phyloP scores from a whole-genome alignment of 192 early-diverging fungal species.

The Coemansia sp. region DNA sequence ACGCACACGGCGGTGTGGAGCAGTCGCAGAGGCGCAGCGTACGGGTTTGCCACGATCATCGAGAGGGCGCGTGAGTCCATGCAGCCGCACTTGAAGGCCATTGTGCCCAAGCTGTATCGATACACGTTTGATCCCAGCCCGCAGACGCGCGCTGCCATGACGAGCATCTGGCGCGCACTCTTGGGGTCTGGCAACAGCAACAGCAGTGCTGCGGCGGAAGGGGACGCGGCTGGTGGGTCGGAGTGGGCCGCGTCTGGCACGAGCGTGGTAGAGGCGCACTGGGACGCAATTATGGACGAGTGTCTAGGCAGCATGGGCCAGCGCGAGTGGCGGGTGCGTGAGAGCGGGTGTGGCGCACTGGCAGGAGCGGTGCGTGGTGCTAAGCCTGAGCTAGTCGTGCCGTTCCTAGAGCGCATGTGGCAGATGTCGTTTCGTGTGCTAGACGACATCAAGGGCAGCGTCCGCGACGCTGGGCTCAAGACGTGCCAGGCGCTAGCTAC shows the following conservation, averaged over 20 bases:
- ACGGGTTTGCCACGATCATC: conserved; percentile 85
- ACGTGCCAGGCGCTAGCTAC: conserved; percentile 80
- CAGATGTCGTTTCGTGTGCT: conserved; percentile 87
- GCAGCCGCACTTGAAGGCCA: conserved; percentile 73
- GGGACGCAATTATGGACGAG: conserved; percentile 80
- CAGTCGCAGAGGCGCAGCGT: conserved; percentile 84
- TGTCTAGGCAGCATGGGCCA: conserved; percentile 77
- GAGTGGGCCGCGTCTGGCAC: conserved; percentile 13
- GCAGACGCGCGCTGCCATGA: conserved; percentile 87
- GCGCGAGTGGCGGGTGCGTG: conserved; percentile 84
- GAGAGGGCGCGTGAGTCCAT: conserved; percentile 79
- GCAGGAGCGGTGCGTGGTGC: conserved; percentile 32
- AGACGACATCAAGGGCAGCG: conserved; percentile 95
- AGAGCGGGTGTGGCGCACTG: conserved; percentile 66
- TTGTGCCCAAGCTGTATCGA: conserved; percentile 86
- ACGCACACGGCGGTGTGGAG: conserved; percentile 93
- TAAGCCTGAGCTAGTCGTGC: conserved; percentile 34
- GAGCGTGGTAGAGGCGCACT: conserved; percentile 29
- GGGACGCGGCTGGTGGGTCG: not conserved
- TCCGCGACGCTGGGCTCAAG: conserved; percentile 79
- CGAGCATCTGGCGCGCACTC: conserved; percentile 84
- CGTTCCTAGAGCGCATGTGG: conserved; percentile 84
- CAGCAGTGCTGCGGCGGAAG: not conserved
- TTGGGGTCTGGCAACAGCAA: conserved; percentile 52
- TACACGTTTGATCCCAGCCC: conserved; percentile 92